Conservation (phyloP, 2,329 filamentous ascomycete species). For the Bretziella fagacearum region DNA sequence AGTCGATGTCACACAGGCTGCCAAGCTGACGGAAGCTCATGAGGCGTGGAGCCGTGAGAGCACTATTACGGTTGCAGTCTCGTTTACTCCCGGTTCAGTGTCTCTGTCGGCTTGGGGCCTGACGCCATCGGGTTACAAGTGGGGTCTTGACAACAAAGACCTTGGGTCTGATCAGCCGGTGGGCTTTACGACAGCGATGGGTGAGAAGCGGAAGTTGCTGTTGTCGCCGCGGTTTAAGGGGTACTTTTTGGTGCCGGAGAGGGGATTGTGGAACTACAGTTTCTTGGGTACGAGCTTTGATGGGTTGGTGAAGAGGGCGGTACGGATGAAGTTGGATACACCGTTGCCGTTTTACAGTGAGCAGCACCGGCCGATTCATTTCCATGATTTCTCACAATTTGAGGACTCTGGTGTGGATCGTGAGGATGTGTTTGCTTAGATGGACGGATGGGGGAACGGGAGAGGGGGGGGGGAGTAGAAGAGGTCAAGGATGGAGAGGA, state of each 20-base stretch:
- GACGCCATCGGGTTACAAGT: conserved; percentile 83
- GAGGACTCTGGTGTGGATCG: conserved; percentile 95
- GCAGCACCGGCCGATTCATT: conserved; percentile 81
- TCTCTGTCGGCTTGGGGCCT: conserved; percentile 87
- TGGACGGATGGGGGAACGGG: no score
- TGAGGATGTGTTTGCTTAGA: conserved; percentile 76
- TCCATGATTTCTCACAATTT: conserved; percentile 91
- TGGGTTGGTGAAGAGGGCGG: conserved; percentile 61
- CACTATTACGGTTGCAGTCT: conserved; percentile 86
- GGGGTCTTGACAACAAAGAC: conserved; percentile 94
- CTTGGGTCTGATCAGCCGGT: conserved; percentile 80
- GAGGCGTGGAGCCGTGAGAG: conserved; percentile 61
- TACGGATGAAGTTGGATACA: conserved; percentile 87
- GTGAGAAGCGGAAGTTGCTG: conserved; percentile 85
- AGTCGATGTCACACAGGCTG: conserved; percentile 83
- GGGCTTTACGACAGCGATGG: conserved; percentile 82
- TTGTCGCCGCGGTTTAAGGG: conserved; percentile 87
- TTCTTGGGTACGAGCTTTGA: conserved; percentile 90
- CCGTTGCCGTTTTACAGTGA: conserved; percentile 83
- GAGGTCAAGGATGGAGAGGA: background rate
- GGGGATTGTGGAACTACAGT: conserved; percentile 88
- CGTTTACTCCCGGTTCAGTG: conserved; percentile 91
- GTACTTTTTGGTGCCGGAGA: conserved; percentile 90
- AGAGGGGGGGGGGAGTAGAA: no score
- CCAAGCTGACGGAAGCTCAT: conserved; percentile 74